Base-by-base conservation (phyloP, 1,139 yeast species). In the Blastobotrys aristatus region DNA sequence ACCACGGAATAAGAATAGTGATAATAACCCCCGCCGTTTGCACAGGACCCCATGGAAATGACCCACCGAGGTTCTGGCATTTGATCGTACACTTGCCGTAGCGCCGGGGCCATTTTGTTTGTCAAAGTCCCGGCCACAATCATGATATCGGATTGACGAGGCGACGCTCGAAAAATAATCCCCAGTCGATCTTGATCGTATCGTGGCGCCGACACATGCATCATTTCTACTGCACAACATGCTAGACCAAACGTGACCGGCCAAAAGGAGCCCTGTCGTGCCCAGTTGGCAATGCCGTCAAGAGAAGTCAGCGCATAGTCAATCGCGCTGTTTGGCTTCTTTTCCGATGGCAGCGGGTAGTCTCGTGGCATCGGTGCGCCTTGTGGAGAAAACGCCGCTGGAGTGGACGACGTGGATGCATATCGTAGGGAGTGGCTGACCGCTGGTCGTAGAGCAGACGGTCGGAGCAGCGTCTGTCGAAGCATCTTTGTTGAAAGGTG, bases 181-280 rank as follows among this genome's bases (percentile, higher is more conserved):
- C 96, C 96, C 66, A 87, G 75, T 67, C 96, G 80, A 73, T 87
- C 96, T 72, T 87, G 95, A 72, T 87, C 96, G 70, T 87, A 87
- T 67, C 96, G 76, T 54, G 96, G 95, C 51, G 95, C 82, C 26
- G 95, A 87, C 40, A 84, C 87, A 69, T 87, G 96, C 96, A 87
- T 87, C 96, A 87, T 87, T 70, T 87, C 96, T 41, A 87, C 95
- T 53, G 95, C 95, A 73, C 95, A 86, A 71, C 95, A 86, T 7
- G 95, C 95, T 62, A 86, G 74, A 37, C 95, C 96, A 68, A 87
- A 87, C 43, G 96, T 87, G 46, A 86, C 94, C 13, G 96, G 96
- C 96, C 96, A 87, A 68, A 87, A 86, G 3, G 94, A 84, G 29
- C 95, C 87, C 65, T 85, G 89, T 68, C 96, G 79, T 2, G 94